Evolutionary conservation across 2,329 filamentous ascomycete genomes (phyloP), one percentile per base, ranked within the genome.

Genomic region (Hymenoscyphus linearis): DNA sequence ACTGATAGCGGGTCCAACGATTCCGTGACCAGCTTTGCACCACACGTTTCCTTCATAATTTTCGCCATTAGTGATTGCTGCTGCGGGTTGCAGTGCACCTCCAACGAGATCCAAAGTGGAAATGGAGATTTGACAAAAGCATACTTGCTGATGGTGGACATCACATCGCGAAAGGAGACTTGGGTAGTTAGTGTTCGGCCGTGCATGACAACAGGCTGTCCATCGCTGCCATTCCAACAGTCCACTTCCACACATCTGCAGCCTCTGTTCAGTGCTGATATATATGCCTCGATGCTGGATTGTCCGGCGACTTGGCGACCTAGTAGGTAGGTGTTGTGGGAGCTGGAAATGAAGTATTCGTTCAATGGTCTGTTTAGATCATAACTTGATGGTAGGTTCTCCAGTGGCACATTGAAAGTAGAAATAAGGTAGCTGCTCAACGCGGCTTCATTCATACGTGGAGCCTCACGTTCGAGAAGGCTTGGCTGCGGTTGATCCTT

Each of bases 321-420:
- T 4, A 96, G 81, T 0, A 99, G 86, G 71, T 99, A 99, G 0
- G 95, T 99, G 76, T 99, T 99, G 80, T 99, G 95, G 1, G 95
- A 98, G 78, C 93, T 97, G 1, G 93, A 98, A 67, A 99, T 95
- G 78, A 92, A 97, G 75, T 99, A 99, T 73, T 98, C 93, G 73
- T 96, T 96, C 73, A 98, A 79, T 0, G 95, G 95, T 26, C 90
- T 85, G 71, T 96, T 86, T 59, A 97, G 84, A 5, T 79, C 79
- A 60, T 86, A 85, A 31, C 85, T 77, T 13, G 82, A 75, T n/a
- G 84, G 82, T 63, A 83, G 80, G 50, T 83, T 82, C 31, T 82
- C 76, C 50, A 91, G 82, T 2, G 89, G 81, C 2, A 85, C 80
- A 70, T 96, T 96, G 68, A 86, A 82, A 52, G 84, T 83, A 0